Evolutionary conservation across 352 stramenopile species (phyloP), one percentile per base, ranked within the genome.

Genomic region (Phytophthora syringae): DNA sequence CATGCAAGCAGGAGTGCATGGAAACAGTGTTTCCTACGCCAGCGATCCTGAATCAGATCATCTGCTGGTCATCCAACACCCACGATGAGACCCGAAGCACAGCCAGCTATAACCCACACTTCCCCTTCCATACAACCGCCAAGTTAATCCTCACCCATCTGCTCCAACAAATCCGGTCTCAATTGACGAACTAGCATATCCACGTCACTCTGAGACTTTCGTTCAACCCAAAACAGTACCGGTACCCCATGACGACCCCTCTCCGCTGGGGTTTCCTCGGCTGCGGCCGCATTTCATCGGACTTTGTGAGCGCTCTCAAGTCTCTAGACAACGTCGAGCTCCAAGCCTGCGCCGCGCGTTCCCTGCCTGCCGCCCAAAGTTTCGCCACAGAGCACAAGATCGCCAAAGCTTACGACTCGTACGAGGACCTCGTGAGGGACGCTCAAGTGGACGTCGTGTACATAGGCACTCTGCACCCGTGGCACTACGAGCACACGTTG

Each of bases 361-460:
- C 67, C 24, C 47, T 90, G 34, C 6, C 58, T 48, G 64, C 63
- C 20, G 58, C 83, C 4, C 34, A 84, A 70, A 48, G 79, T 15
- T 78, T 81, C 60, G 66, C 70, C 20, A 52, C 57, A 21, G 51
- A 68, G 40, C 63, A 76, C 44, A 67, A 65, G 34, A 73, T 97
- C 72, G 49, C 67, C n/a, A 64, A 67, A 3, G 70, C 78, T 22
- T 91, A 96, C 68, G 90, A 85, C 12, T 86, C 74, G 49, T 98
- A 98, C 74, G 80, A 93, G 28, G 87, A 85, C 45, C 67, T 98
- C 16, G 67, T 76, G 18, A 43, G 64, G 7, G 89, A 98, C 75
- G 27, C 77, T 3, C 64, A 86, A 2, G 82, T 98, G 25, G 86
- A 97, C 51, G 82, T 97, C 50, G 81, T 96, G 24, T 98, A 98